Base-by-base conservation (phyloP, 2,329 filamentous ascomycete species). In the Hortaea werneckii region DNA sequence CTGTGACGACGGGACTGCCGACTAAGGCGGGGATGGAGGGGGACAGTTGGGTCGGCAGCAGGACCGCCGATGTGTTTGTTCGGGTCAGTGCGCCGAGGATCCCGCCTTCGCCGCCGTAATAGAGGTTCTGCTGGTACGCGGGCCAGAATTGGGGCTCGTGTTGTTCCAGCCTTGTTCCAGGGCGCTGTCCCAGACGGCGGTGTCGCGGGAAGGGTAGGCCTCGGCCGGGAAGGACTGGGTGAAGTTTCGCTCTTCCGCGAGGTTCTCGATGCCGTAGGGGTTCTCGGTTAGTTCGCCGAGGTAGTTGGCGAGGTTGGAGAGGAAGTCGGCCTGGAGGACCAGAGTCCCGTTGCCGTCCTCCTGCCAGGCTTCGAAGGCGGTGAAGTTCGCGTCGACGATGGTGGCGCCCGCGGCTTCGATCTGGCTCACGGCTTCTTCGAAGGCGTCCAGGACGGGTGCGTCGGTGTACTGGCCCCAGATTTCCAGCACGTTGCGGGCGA, bases 131-230 rank as follows among this genome's bases (percentile, higher is more conserved):
- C 52, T 78, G 74, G 54, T 80, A 80, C 4, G 70, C 66, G 0
- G 67, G 60, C 75, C 77, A 80, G 62, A 81, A 82, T 29, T 57
- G 0, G 74, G 70, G 12, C 71, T 71, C 0, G 71, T 76, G 60
- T 82, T 82, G 50, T 75, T 70, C 57, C 72, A 76, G n/a, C 70
- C 71, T 3, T 68, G 60, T 1, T 67, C 65, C 0, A 83, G 65
- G 0, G 74, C 67, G 2, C 58, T 53, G 44, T 83, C 76, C 74
- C 78, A 84, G 2, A 69, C 35, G 0, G 49, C 64, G 0, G 79
- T 83, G 61, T 84, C 70, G n/a, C 78, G 70, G 41, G 70, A 63
- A 0, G 81, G 80, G 52, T 74, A 85, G n/a, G 74, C 70, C 55
- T 85, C 82, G 0, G 61, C 59, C 0, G 70, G 58, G 42, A 69